phyloP scores from a whole-genome alignment of 441 rosid genomes.

The Bocquillonia castaneifolia region DNA sequence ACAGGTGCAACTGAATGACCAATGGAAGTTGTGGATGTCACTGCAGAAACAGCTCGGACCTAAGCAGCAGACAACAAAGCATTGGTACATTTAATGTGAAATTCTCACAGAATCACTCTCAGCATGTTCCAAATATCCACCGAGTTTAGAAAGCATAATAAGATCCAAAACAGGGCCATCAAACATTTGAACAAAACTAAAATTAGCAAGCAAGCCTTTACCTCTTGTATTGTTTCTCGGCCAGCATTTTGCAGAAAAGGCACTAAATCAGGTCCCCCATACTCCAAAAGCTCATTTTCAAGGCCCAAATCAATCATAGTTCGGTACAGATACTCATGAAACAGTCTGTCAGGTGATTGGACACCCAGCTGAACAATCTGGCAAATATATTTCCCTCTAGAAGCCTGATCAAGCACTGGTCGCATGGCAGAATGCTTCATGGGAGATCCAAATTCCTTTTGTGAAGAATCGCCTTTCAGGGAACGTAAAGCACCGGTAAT shows the following conservation, averaged over 20 bases:
- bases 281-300: constrained; percentile 89
- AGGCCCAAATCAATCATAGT: constrained; percentile 87
- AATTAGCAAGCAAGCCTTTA: constrained; percentile 15
- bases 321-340: constrained; percentile 73
- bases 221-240: constrained; percentile 63
- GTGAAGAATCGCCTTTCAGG: constrained; percentile 51
- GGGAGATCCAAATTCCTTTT: constrained; percentile 55
- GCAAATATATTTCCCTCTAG: constrained; percentile 67
- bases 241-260: constrained; percentile 87
- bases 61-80: constrained; percentile 25
- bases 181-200: neutral
- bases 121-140: neutral
- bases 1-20: constrained; percentile 53
- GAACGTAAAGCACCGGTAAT: constrained; percentile 68
- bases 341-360: constrained; percentile 80
- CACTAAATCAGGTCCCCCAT: constrained; percentile 95
- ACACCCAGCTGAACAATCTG: constrained; percentile 96
- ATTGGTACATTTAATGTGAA: constrained; percentile 2
- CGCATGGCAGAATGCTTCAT: constrained; percentile 39
- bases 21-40: constrained; percentile 41
- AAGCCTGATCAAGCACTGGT: constrained; percentile 62
- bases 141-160: constrained; percentile 2
- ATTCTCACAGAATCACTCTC: neutral
- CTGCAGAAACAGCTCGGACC: constrained; percentile 46
- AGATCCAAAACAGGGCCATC: constrained; percentile 4